These are phyloP conservation scores for Tanacetum coccineum DNA, from an alignment of 129 eudicot species.

Conservation along the genomic window DNA sequence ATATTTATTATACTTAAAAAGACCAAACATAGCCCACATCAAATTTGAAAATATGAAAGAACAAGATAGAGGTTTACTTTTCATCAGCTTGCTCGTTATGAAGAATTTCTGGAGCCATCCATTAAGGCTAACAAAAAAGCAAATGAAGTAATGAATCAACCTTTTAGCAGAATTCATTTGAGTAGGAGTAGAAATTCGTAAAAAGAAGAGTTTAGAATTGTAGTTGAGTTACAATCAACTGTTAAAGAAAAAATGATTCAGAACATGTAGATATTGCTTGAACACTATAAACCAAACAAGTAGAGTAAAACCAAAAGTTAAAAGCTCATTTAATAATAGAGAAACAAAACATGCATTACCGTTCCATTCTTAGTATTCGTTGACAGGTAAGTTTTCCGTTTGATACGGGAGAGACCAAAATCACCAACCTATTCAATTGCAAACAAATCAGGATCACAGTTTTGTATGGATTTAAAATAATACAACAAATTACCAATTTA, in stretches of 20 bases:
- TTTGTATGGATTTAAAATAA: not conserved
- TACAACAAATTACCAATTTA: not conserved
- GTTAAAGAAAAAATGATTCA: not conserved
- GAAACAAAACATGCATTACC: conserved; percentile 37
- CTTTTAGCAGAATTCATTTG: not conserved
- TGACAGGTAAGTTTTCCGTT: conserved; percentile 58
- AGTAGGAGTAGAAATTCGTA: not conserved
- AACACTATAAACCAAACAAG: no score
- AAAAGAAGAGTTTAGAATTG: not conserved
- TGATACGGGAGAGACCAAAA: conserved; percentile 83
- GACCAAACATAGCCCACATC: no score
- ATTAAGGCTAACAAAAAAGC: conserved; percentile 70
- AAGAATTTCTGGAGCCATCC: conserved; percentile 98
- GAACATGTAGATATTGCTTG: no score
- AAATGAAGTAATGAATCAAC: not conserved
- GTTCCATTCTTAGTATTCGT: conserved; percentile 77
- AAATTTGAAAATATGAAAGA: no score
- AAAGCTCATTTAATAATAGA: not conserved
- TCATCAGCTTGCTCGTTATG: conserved; percentile 81
- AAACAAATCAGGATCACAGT: conserved; percentile 4
- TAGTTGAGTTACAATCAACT: conserved; percentile 3
- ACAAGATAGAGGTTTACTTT: conserved; percentile 39
- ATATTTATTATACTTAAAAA: no score
- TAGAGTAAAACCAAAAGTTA: no score
- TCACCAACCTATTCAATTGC: conserved; percentile 69